phyloP scores from a whole-genome alignment of 116 monocot genomes.

The Trichopus zeylanicus region DNA sequence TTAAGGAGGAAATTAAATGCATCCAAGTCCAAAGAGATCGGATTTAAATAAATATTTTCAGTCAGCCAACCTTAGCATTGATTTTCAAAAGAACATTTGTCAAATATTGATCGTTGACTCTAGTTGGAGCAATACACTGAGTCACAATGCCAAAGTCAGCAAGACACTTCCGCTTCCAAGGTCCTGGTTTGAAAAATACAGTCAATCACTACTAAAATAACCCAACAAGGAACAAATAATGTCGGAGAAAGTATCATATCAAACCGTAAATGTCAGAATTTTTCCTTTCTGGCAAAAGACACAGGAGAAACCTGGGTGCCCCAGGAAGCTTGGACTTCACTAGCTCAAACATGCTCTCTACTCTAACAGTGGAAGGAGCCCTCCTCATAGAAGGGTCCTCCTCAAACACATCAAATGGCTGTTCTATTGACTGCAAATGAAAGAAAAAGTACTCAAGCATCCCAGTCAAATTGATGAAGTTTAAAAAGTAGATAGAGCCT shows the following conservation, averaged over 20 bases:
- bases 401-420: conserved; percentile 62
- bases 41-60: too few relatives aligned
- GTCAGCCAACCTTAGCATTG: conserved; percentile 65
- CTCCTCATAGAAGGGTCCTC: conserved; percentile 43
- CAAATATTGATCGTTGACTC: conserved; percentile 89
- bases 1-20: too few relatives aligned
- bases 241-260: neutral
- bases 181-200: conserved; percentile 3
- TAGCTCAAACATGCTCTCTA: conserved; percentile 65
- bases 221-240: too few relatives aligned
- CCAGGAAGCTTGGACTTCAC: conserved; percentile 57
- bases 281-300: conserved; percentile 65
- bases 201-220: too few relatives aligned
- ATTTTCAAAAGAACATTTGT: conserved; percentile 83
- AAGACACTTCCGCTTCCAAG: conserved; percentile 84
- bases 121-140: conserved; percentile 74
- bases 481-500: neutral
- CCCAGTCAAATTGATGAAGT: too few relatives aligned
- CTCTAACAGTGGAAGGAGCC: conserved; percentile 44
- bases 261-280: conserved; percentile 75
- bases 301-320: conserved; percentile 59
- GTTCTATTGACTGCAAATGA: conserved; percentile 34
- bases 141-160: conserved; percentile 83
- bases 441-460: neutral
- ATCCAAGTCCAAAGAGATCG: too few relatives aligned